A percentile compares a stretch with the other conserved stretches of the same genome.
Evolutionary conservation across 1,284 basidiomycete species (phyloP).

Genomic region (Ustilago vetiveriae): DNA sequence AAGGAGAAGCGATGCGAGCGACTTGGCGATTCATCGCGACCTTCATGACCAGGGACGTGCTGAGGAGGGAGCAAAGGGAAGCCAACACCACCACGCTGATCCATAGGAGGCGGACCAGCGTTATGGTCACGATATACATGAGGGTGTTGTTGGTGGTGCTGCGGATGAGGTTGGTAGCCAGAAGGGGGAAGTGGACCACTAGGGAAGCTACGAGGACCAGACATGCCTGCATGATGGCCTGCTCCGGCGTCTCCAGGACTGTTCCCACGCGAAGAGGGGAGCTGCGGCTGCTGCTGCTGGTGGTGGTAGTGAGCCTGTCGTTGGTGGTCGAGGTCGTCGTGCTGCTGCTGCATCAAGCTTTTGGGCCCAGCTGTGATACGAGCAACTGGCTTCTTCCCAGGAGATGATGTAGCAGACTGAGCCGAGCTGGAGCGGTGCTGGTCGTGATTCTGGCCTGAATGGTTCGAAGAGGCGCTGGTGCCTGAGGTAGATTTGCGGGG

Average conservation of each 20-base stretch:
- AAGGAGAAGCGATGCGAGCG: slow-evolving; percentile 37
- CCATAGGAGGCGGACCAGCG: slow-evolving; percentile 3
- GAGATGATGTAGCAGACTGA: slow-evolving; percentile 12
- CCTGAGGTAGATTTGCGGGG: slow-evolving; percentile 25
- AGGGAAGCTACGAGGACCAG: slow-evolving; percentile 39
- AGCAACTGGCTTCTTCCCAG: slow-evolving; percentile 28
- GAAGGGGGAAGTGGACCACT: slow-evolving; percentile 8
- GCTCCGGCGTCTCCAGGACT: slow-evolving; percentile 17
- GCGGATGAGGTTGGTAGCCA: slow-evolving; percentile 1
- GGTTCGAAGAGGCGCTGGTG: not conserved
- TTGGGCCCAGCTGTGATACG: slow-evolving; percentile 42
- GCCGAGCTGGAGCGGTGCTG: slow-evolving; percentile 11
- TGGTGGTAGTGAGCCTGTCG: slow-evolving; percentile 1
- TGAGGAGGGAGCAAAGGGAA: slow-evolving; percentile 22
- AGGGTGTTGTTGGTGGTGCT: slow-evolving; percentile 5
- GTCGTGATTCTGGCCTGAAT: not conserved
- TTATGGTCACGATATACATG: slow-evolving; percentile 9
- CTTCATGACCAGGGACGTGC: slow-evolving; percentile 6
- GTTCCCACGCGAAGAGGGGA: slow-evolving; percentile 6
- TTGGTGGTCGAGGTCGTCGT: slow-evolving; percentile 8
- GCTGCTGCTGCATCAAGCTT: slow-evolving; percentile 34
- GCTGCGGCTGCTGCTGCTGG: not conserved
- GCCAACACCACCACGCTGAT: slow-evolving; percentile 7
- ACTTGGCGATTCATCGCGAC: slow-evolving; percentile 19
- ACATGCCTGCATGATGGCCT: slow-evolving; percentile 8